Percentiles rank a stretch among this genome's conserved stretches.
These are phyloP conservation scores for Candida morakotiae DNA, from an alignment of 805 yeast genomes.

Conservation along the genomic window DNA sequence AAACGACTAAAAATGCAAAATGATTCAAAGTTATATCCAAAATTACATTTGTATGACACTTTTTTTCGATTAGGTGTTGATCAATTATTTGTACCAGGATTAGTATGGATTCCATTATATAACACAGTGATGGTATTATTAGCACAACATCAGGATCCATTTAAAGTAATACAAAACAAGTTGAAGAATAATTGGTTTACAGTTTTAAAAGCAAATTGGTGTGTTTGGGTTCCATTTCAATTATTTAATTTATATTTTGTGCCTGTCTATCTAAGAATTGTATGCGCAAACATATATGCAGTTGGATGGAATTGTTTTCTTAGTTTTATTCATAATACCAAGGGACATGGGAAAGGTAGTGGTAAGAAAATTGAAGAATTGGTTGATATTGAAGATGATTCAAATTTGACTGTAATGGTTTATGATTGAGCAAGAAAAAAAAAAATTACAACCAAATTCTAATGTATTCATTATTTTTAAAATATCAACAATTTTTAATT, in stretches of 20 bases:
- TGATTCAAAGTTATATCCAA: constrained; percentile 10
- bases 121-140: constrained; percentile 34
- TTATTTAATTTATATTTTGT: constrained; percentile 31
- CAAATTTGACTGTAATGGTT: constrained; percentile 31
- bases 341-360: constrained; percentile 35
- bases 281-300: constrained; percentile 35
- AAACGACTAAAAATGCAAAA: constrained; percentile 8
- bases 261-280: constrained; percentile 37
- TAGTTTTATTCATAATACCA: constrained; percentile 46
- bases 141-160: constrained; percentile 32
- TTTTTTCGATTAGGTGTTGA: constrained; percentile 28
- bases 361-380: constrained; percentile 34
- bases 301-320: constrained; percentile 41
- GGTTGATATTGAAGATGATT: constrained; percentile 36
- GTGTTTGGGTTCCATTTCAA: constrained; percentile 41
- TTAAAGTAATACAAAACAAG: constrained; percentile 28
- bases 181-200: constrained; percentile 37
- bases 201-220: constrained; percentile 37
- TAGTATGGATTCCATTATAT: constrained; percentile 41
- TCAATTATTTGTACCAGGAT: constrained; percentile 32
- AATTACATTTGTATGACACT: constrained; percentile 16
- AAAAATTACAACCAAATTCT: neutral
- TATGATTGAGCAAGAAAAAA: constrained; percentile 13
- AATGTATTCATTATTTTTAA: constrained; percentile 5
- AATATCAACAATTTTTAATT: constrained; percentile 19